Conservation (phyloP, 202 grass and related monocot species). For the Thinopyrum obtusiflorum region DNA sequence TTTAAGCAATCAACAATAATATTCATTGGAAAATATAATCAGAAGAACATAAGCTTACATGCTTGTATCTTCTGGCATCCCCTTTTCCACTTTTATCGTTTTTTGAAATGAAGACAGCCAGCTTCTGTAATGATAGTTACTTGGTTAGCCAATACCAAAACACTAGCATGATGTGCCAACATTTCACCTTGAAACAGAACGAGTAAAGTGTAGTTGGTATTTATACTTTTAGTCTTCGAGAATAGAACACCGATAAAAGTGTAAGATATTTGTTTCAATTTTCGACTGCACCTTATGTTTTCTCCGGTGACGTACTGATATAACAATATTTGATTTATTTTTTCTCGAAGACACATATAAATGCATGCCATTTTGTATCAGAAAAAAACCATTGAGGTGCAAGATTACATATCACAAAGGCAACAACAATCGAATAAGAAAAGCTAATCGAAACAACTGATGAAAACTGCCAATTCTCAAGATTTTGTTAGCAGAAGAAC, state of each 20-base stretch:
- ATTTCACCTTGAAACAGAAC: background rate
- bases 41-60: too few relatives aligned
- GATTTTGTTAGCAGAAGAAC: too few relatives aligned
- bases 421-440: too few relatives aligned
- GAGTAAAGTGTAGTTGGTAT: background rate
- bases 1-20: too few relatives aligned
- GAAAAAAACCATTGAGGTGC: too few relatives aligned
- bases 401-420: too few relatives aligned
- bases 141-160: slow-evolving; percentile 2
- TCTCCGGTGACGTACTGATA: background rate
- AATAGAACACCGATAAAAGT: background rate
- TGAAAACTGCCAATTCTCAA: too few relatives aligned
- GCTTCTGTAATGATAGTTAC: slow-evolving; percentile 41
- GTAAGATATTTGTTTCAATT: background rate
- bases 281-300: background rate
- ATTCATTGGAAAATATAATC: too few relatives aligned
- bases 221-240: background rate
- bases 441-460: too few relatives aligned
- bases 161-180: background rate
- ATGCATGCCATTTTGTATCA: too few relatives aligned
- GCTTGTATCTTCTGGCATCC: slow-evolving; percentile 27
- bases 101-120: slow-evolving; percentile 46
- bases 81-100: slow-evolving; percentile 42
- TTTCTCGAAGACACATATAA: background rate
- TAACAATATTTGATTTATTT: background rate